Evolutionary conservation across 1,284 basidiomycete genomes (phyloP), one percentile per base, ranked within the genome.

Genomic region (Pulveroboletus sp.): DNA sequence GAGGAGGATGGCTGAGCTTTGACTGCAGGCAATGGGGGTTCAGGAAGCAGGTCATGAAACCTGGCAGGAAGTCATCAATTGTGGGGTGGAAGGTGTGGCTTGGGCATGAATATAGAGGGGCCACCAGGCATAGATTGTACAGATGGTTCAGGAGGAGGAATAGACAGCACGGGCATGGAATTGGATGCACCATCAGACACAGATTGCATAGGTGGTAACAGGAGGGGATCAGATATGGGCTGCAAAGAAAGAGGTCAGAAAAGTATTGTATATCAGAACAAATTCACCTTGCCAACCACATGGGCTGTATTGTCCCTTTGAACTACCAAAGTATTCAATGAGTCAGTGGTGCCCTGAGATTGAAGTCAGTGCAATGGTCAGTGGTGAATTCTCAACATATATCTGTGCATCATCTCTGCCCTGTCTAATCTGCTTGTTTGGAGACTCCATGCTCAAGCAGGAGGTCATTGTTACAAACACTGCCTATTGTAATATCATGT

Each of bases 41-140:
- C 17, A 1, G 58, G 57, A 0, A 59, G 22, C n/a, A 55, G 4
- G 15, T 59, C 50, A 33, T 6, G 6, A 42, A 29, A 59, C 15
- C 45, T 45, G 4, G 42, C 38, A n/a, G 56, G 58, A 1, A 46
- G 31, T 29, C 2, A 2, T 15, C 20, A 2, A 18, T 48, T 59
- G 15, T 26, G 5, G 0, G 22, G 31, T 17, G 46, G 51, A 36
- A 40, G 52, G 20, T 17, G 4, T 11, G 24, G 39, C 8, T 49
- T 20, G 4, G 33, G 14, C 2, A 8, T 14, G 25, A 39, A 1
- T 2, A 6, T 24, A 7, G 7, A 4, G 9, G 36, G 29, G 3
- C 9, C 29, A 44, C 40, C 12, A 12, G 17, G 6, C 6, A 1
- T 43, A 4, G 35, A 5, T 29, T 24, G 38, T 3, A 6, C 9